These are phyloP conservation scores for Cyclotella sp. DNA, from an alignment of 108 stramenopile species.

Conservation along the genomic window DNA sequence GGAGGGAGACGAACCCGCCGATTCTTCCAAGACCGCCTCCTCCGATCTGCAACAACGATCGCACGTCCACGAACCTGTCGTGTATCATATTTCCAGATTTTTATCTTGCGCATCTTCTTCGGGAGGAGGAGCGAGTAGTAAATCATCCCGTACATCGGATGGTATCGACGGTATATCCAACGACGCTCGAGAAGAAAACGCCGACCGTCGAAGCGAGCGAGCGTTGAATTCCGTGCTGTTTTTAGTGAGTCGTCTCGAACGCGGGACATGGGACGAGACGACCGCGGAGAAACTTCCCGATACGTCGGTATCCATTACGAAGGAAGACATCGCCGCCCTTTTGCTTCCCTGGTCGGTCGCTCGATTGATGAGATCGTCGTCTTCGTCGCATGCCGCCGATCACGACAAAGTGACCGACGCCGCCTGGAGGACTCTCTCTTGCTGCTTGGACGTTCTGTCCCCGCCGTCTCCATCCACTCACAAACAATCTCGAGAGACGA, in stretches of 20 bases:
- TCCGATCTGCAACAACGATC: neutral
- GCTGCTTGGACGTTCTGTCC: constrained; percentile 17
- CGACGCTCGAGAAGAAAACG: neutral
- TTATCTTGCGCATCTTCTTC: constrained; percentile 5
- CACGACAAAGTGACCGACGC: neutral
- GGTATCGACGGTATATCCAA: neutral
- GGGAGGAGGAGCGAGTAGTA: neutral
- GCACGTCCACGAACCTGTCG: constrained; percentile 3
- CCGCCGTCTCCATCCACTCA: neutral
- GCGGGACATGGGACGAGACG: neutral
- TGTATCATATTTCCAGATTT: constrained; percentile 28
- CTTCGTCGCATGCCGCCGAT: neutral
- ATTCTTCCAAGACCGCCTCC: neutral
- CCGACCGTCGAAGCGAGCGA: neutral
- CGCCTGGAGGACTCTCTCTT: constrained; percentile 35
- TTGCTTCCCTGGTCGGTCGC: constrained; percentile 48
- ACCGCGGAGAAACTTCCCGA: neutral
- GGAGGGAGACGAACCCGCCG: neutral
- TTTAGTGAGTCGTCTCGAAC: constrained; percentile 13
- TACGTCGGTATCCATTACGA: constrained; percentile 13
- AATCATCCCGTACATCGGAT: neutral
- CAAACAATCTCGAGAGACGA: neutral
- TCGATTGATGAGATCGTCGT: constrained; percentile 22
- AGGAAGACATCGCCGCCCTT: constrained; percentile 41
- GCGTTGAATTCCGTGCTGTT: constrained; percentile 13